A percentile compares a stretch with the other conserved stretches of the same genome.
These are phyloP conservation scores for Schizochytrium sp. DNA, from an alignment of 108 stramenopile species.

Conservation along the genomic window DNA sequence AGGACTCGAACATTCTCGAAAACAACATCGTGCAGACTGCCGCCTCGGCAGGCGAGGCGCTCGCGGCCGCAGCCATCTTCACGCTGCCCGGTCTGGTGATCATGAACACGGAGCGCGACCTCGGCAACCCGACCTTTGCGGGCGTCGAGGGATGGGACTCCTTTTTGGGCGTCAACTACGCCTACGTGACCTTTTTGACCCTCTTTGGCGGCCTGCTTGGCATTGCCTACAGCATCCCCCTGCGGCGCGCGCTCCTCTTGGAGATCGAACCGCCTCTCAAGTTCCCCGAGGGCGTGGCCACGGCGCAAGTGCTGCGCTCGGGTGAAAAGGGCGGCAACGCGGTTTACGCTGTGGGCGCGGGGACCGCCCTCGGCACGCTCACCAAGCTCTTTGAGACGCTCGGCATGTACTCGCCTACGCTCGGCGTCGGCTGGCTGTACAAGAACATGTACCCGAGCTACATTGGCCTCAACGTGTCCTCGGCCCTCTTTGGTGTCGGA, in stretches of 20 bases:
- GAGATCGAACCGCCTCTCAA: not conserved
- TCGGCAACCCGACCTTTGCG: not conserved
- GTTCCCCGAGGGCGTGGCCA: constrained; percentile 17
- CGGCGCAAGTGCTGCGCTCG: not conserved
- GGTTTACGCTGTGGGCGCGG: not conserved
- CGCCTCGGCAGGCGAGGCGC: not conserved
- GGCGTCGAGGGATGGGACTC: constrained; percentile 13
- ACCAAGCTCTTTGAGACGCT: not conserved
- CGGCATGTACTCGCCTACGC: not conserved
- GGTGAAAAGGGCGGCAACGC: constrained; percentile 8
- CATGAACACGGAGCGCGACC: not conserved
- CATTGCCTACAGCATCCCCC: not conserved
- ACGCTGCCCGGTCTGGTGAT: not conserved
- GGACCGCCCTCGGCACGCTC: not conserved
- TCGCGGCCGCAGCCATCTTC: constrained; percentile 4
- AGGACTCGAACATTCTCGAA: constrained; percentile 7
- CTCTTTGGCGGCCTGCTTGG: not conserved
- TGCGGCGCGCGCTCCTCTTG: not conserved
- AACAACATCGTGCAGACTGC: constrained; percentile 14
- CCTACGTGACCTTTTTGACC: not conserved
- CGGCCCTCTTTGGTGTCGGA: not conserved
- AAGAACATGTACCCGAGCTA: not conserved
- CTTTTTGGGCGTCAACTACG: not conserved
- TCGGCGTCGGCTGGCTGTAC: constrained; percentile 15
- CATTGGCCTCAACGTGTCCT: not conserved